Percentiles rank a stretch among this genome's conserved stretches.
Evolutionary conservation across 495 filamentous ascomycete species (phyloP).

Genomic region (Hypoxylon subgilvum): DNA sequence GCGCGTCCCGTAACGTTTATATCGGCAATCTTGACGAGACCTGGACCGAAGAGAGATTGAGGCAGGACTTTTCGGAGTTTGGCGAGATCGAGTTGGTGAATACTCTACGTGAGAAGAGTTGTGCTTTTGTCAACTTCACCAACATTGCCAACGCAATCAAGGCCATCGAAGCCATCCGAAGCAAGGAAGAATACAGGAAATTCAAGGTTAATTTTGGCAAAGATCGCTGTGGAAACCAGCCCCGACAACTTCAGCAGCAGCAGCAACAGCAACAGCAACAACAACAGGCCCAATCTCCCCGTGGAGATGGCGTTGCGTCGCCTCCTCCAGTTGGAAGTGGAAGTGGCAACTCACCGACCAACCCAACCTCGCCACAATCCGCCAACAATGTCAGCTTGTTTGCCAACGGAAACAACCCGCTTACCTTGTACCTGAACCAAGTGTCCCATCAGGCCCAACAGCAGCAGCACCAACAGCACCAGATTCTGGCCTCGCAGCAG

Average conservation of each 20-base stretch:
- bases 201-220: constrained; percentile 99
- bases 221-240: constrained; percentile 95
- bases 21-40: constrained; percentile 96
- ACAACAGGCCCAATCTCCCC: constrained; percentile 68
- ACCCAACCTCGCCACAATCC: constrained; percentile 46
- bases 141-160: constrained; percentile 99
- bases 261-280: constrained; percentile 81
- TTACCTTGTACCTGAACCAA: constrained; percentile 93
- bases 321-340: constrained; percentile 66
- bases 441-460: constrained; percentile 80
- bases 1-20: constrained; percentile 95
- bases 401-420: constrained; percentile 83
- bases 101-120: constrained; percentile 96
- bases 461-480: constrained; percentile 73
- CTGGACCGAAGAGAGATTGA: constrained; percentile 92
- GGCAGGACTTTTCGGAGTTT: constrained; percentile 96
- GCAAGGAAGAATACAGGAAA: constrained; percentile 92
- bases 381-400: constrained; percentile 64
- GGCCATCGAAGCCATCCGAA: constrained; percentile 92
- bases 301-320: constrained; percentile 69
- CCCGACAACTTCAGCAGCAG: constrained; percentile 74
- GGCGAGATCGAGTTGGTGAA: constrained; percentile 98
- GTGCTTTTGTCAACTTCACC: constrained; percentile 98
- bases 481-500: constrained; percentile 64
- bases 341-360: constrained; percentile 60